These are phyloP conservation scores for Daldinia sp. DNA, from an alignment of 2,329 filamentous ascomycete species.

Conservation along the genomic window DNA sequence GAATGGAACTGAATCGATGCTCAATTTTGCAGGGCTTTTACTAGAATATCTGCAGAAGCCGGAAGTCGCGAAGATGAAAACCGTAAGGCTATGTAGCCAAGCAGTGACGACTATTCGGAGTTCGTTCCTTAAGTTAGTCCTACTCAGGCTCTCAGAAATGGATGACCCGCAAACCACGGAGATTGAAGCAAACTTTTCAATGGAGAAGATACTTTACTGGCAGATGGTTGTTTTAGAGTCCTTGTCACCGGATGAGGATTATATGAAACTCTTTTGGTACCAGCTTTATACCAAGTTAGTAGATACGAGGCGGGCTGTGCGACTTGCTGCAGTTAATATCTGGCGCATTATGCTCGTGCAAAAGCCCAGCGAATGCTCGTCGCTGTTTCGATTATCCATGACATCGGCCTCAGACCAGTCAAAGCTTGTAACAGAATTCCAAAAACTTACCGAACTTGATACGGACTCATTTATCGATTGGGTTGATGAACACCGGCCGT, in stretches of 20 bases:
- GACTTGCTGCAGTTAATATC: slow-evolving; percentile 80
- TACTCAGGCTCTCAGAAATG: slow-evolving; percentile 84
- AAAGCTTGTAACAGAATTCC: slow-evolving; percentile 77
- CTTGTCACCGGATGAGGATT: slow-evolving; percentile 80
- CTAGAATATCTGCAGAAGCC: slow-evolving; percentile 89
- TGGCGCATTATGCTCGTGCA: slow-evolving; percentile 95
- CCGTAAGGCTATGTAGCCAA: slow-evolving; percentile 88
- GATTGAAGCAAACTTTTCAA: slow-evolving; percentile 71
- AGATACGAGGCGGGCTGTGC: slow-evolving; percentile 71
- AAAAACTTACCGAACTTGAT: slow-evolving; percentile 85
- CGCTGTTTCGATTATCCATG: slow-evolving; percentile 76
- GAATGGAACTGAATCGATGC: slow-evolving; percentile 80
- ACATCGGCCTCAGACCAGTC: slow-evolving; percentile 73
- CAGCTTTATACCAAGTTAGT: slow-evolving; percentile 90
- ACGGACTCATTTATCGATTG: slow-evolving; percentile 87
- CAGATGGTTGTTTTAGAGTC: slow-evolving; percentile 87
- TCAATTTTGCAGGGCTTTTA: slow-evolving; percentile 86
- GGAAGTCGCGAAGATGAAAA: slow-evolving; percentile 82
- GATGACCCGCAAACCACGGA: slow-evolving; percentile 71
- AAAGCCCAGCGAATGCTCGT: slow-evolving; percentile 82
- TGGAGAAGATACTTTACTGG: slow-evolving; percentile 93
- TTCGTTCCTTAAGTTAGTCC: slow-evolving; percentile 79
- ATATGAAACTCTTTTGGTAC: slow-evolving; percentile 88
- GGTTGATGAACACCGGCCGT: slow-evolving; percentile 82
- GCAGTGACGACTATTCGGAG: slow-evolving; percentile 78